Conservation (phyloP, 176 grass and related monocot species). For the Otatea glauca region DNA sequence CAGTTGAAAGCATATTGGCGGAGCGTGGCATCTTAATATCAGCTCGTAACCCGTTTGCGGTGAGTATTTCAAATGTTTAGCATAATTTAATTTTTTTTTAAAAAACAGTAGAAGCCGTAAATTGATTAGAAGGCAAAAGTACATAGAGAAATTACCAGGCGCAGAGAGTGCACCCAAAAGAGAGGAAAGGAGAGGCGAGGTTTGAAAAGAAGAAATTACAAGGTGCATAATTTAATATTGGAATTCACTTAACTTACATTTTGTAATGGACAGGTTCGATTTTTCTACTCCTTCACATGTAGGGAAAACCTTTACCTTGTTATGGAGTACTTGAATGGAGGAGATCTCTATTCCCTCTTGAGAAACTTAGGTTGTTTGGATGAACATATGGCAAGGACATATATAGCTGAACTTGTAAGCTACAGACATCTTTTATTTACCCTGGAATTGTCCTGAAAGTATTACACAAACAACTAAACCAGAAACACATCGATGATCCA, state of each 20-base stretch:
- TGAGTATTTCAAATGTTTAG: constrained; percentile 33
- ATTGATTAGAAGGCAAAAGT: too few species aligned
- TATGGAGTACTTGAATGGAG: constrained; percentile 99
- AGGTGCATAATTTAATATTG: too few species aligned
- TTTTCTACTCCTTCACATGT: constrained; percentile 99
- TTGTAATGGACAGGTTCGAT: constrained; percentile 72
- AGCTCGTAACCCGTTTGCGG: constrained; percentile 80
- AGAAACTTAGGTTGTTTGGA: constrained; percentile 86
- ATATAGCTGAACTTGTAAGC: constrained; percentile 90
- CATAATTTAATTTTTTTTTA: constrained; percentile 21
- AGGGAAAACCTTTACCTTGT: constrained; percentile 99
- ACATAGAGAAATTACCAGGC: too few species aligned
- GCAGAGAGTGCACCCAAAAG: too few species aligned
- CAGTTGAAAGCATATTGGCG: constrained; percentile 91
- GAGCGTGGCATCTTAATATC: constrained; percentile 94
- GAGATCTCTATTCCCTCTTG: constrained; percentile 92
- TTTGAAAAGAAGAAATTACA: too few species aligned
- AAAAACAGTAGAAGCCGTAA: too few species aligned
- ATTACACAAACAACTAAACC: constrained; percentile 5
- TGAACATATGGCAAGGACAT: constrained; percentile 93
- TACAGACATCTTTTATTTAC: not conserved
- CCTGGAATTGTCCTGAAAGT: not conserved
- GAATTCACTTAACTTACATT: constrained; percentile 47
- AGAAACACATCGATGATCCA: not conserved
- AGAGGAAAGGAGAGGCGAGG: too few species aligned